These are phyloP conservation scores for Malassezia globosa DNA, from an alignment of 1,284 basidiomycete species.

Conservation along the genomic window DNA sequence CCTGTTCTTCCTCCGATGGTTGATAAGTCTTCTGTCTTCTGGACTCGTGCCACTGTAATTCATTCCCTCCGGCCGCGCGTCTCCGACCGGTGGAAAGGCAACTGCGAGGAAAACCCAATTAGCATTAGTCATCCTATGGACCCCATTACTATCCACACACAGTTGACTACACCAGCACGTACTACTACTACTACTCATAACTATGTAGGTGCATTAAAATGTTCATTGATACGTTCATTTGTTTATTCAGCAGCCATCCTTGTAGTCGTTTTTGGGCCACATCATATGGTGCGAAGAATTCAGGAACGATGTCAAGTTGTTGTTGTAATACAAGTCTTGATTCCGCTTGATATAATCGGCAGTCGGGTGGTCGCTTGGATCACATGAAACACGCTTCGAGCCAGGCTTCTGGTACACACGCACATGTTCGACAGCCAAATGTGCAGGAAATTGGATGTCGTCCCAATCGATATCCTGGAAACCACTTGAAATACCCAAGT, in stretches of 20 bases:
- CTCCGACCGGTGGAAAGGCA: too few species aligned
- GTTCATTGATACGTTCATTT: too few species aligned
- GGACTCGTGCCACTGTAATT: too few species aligned
- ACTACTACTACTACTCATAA: too few species aligned
- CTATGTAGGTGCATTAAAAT: too few species aligned
- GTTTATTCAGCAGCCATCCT: background rate
- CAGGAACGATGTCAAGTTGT: slow-evolving; percentile 33
- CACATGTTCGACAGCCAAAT: slow-evolving; percentile 41
- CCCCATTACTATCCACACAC: too few species aligned
- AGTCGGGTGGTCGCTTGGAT: slow-evolving; percentile 40
- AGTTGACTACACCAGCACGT: too few species aligned
- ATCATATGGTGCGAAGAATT: slow-evolving; percentile 19
- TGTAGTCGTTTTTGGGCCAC: slow-evolving; percentile 31
- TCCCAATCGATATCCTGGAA: slow-evolving; percentile 31
- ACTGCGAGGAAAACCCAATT: too few species aligned
- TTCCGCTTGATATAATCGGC: slow-evolving; percentile 38
- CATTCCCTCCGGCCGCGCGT: too few species aligned
- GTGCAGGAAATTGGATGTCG: slow-evolving; percentile 48
- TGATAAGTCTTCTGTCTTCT: too few species aligned
- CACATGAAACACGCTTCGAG: slow-evolving; percentile 25
- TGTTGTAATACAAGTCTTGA: slow-evolving; percentile 36
- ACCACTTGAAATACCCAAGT: slow-evolving; percentile 34
- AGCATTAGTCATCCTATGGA: too few species aligned
- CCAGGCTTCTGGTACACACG: slow-evolving; percentile 37
- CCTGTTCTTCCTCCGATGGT: too few species aligned